These are phyloP conservation scores for Furcasterigmium furcatum DNA, from an alignment of 2,329 filamentous ascomycete genomes.

Conservation along the genomic window DNA sequence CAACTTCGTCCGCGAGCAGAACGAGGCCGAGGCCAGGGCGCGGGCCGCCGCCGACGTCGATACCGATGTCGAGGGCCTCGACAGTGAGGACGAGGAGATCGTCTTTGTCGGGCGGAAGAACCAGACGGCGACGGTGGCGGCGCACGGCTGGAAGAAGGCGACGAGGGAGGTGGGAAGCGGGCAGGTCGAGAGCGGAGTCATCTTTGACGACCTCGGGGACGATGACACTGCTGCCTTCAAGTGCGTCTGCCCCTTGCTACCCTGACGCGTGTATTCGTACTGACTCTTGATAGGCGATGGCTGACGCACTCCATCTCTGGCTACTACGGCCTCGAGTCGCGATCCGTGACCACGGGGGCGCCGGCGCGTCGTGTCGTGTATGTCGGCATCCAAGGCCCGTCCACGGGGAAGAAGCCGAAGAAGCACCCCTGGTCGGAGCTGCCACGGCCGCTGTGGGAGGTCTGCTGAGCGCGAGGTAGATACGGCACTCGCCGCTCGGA, in stretches of 20 bases:
- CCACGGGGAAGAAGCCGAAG: conserved; percentile 14
- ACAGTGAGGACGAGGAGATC: conserved; percentile 71
- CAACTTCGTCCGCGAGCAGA: conserved; percentile 62
- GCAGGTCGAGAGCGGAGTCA: conserved; percentile 59
- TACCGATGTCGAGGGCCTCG: conserved; percentile 46
- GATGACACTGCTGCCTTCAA: conserved; percentile 79
- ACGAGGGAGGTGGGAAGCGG: conserved; percentile 53
- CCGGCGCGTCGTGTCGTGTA: conserved; percentile 78
- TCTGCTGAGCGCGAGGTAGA: conserved; percentile 37
- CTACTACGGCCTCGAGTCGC: conserved; percentile 87
- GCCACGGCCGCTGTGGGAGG: conserved; percentile 62
- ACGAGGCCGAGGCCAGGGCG: conserved; percentile 8
- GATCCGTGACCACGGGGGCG: conserved; percentile 69
- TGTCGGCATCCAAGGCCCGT: conserved; percentile 62
- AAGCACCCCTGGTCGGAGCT: conserved; percentile 32
- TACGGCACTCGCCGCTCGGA: neutral
- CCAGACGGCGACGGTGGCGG: conserved; percentile 39
- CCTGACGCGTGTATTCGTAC: neutral
- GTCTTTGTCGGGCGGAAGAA: conserved; percentile 79
- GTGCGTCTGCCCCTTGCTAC: conserved; percentile 43
- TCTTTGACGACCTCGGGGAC: conserved; percentile 76
- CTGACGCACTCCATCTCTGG: conserved; percentile 87
- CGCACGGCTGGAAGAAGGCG: conserved; percentile 41
- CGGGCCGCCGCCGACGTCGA: conserved; percentile 28
- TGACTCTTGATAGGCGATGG: conserved; percentile 65